A percentile compares a stretch with the other conserved stretches of the same genome.
phyloP scores from a whole-genome alignment of 352 stramenopile genomes.

The Phytopythium delawarense region DNA sequence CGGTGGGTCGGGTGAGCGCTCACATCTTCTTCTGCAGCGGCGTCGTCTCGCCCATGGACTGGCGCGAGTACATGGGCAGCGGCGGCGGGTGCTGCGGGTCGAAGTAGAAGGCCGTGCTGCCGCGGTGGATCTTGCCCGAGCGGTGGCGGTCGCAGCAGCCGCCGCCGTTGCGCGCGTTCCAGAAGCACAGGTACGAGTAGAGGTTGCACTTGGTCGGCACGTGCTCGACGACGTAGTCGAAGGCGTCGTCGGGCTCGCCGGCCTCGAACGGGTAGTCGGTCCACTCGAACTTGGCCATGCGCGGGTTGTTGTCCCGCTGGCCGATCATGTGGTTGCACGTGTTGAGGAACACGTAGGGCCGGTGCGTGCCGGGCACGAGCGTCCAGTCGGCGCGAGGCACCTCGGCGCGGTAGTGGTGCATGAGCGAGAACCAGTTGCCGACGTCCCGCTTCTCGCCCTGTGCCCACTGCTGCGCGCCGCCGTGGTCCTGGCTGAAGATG shows the following conservation, averaged over 20 bases:
- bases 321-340: slow-evolving; percentile 90
- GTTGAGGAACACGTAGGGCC: slow-evolving; percentile 81
- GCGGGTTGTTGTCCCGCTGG: slow-evolving; percentile 77
- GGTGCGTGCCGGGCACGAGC: slow-evolving; percentile 31
- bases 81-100: slow-evolving; percentile 16
- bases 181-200: slow-evolving; percentile 84
- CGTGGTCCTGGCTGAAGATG: slow-evolving; percentile 73
- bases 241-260: slow-evolving; percentile 63
- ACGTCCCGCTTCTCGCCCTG: slow-evolving; percentile 81
- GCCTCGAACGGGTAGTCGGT: slow-evolving; percentile 76
- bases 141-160: slow-evolving; percentile 69
- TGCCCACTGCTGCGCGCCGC: slow-evolving; percentile 75
- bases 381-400: slow-evolving; percentile 46
- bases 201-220: slow-evolving; percentile 86
- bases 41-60: neutral
- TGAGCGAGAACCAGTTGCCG: slow-evolving; percentile 85
- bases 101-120: slow-evolving; percentile 64
- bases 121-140: slow-evolving; percentile 44
- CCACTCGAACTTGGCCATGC: slow-evolving; percentile 76
- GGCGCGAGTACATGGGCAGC: slow-evolving; percentile 5
- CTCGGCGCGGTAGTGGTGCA: slow-evolving; percentile 81
- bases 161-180: slow-evolving; percentile 67
- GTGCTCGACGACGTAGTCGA: slow-evolving; percentile 73
- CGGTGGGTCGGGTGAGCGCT: too few relatives aligned
- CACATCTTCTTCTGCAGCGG: slow-evolving; percentile 5